Base-by-base conservation (phyloP, 2,329 filamentous ascomycete genomes). In the Phoma sp. region DNA sequence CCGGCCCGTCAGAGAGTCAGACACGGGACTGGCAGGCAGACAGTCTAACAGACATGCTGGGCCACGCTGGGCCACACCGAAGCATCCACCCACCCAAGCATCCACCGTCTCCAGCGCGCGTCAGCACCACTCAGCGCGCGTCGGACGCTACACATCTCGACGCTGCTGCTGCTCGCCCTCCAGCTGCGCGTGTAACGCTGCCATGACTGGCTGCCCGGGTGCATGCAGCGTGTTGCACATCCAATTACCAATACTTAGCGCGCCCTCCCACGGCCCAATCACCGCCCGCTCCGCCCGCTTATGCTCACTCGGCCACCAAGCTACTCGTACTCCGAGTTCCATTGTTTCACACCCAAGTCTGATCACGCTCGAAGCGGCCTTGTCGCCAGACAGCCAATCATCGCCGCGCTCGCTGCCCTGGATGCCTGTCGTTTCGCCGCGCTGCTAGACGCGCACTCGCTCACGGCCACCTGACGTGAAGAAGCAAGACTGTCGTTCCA, bases 311-410 rank as follows among this genome's bases (percentile, higher is more conserved):
- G 39, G 44, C 60, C 58, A 44, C 58, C 17, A 17, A 17, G 17
- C 17, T 17, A 17, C 17, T 17, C 17, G 17, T 64, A 61, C 58
- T 51, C 60, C 53, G 40, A 51, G 55, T 58, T 47, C 58, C 55
- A 63, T 56, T 68, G 69, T 70, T 71, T 72, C 71, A 73, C 61
- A 53, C 58, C 51, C 58, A 54, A 40, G 70, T 73, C 70, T 71
- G 70, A 71, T 54, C 61, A 55, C 62, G 59, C 67, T 60, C 61
- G 52, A 69, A 67, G 46, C 56, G 60, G 55, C 39, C 45, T 51
- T 50, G 58, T 49, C 47, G 51, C 56, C 51, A 51, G 46, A 19
- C 49, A 48, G 46, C 51, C 51, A 51, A 43, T 45, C 35, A 41
- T 6, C 38, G 45, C 40, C 52, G 49, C 41, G 15, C 22, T 35